Conservation (phyloP, 2,329 filamentous ascomycete species). For the Drechslera avenae region DNA sequence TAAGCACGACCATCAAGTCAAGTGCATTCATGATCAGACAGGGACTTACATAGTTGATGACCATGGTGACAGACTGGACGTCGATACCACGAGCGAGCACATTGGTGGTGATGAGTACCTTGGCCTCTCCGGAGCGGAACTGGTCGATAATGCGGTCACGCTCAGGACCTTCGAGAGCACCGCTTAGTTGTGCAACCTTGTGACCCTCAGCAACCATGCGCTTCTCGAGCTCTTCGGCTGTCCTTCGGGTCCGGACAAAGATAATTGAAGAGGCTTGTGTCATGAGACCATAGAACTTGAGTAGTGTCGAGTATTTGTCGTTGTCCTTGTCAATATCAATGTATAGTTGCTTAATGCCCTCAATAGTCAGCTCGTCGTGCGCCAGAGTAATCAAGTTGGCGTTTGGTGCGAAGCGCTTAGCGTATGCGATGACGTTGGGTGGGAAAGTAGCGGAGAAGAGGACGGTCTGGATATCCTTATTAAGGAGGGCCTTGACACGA, state of each 20-base stretch:
- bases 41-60: conserved; percentile 81
- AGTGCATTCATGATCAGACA: neutral
- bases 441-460: conserved; percentile 97
- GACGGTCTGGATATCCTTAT: conserved; percentile 78
- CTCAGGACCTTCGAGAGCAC: conserved; percentile 80
- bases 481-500: conserved; percentile 79
- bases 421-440: conserved; percentile 81
- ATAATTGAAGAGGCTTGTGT: conserved; percentile 98
- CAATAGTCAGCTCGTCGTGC: conserved; percentile 90
- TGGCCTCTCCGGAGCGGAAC: conserved; percentile 85
- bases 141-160: conserved; percentile 84
- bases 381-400: conserved; percentile 87
- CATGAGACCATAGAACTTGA: conserved; percentile 94
- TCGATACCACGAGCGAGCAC: conserved; percentile 96
- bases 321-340: conserved; percentile 85
- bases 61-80: conserved; percentile 89
- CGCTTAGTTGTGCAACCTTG: conserved; percentile 87
- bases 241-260: conserved; percentile 91
- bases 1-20: conserved; percentile 17
- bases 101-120: conserved; percentile 97
- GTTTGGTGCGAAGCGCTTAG: conserved; percentile 79
- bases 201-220: conserved; percentile 90
- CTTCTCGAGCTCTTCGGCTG: conserved; percentile 80
- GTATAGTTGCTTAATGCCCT: conserved; percentile 97
- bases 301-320: conserved; percentile 85